Conservation (phyloP, 768 basidiomycete genomes). For the Candolleomyces efflorescens region DNA sequence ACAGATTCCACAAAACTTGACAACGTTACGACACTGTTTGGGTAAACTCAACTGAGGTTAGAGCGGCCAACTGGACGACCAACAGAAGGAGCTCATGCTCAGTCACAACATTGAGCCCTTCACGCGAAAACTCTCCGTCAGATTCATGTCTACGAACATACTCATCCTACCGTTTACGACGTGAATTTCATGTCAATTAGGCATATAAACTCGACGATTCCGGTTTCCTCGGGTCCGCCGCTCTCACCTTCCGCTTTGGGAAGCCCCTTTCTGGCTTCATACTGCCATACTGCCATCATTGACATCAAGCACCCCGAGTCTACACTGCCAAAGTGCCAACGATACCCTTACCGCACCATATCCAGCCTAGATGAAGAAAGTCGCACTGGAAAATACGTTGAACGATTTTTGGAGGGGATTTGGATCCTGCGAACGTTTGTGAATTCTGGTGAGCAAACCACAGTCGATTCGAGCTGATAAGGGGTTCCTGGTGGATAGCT, state of each 20-base stretch:
- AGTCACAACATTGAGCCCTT: too few relatives aligned
- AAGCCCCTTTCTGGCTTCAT: background rate
- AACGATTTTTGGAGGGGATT: too few relatives aligned
- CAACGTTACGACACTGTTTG: constrained; percentile 2
- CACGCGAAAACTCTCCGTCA: too few relatives aligned
- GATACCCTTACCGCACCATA: too few relatives aligned
- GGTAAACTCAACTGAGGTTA: background rate
- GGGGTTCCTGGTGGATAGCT: background rate
- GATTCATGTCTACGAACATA: too few relatives aligned
- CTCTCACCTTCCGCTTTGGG: background rate
- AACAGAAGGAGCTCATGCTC: too few relatives aligned
- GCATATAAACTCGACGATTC: background rate
- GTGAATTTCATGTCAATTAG: constrained; percentile 1
- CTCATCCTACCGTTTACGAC: too few relatives aligned
- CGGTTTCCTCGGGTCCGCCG: constrained; percentile 1
- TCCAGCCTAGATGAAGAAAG: too few relatives aligned
- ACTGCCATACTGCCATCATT: background rate
- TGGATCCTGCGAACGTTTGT: too few relatives aligned
- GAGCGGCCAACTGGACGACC: background rate
- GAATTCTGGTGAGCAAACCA: background rate
- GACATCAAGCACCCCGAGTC: background rate
- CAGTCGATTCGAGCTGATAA: constrained; percentile 2
- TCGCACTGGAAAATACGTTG: too few relatives aligned
- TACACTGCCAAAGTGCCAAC: too few relatives aligned
- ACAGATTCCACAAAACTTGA: constrained; percentile 7